phyloP scores from a whole-genome alignment of 139 green algal genomes.

The Closterium sp. region DNA sequence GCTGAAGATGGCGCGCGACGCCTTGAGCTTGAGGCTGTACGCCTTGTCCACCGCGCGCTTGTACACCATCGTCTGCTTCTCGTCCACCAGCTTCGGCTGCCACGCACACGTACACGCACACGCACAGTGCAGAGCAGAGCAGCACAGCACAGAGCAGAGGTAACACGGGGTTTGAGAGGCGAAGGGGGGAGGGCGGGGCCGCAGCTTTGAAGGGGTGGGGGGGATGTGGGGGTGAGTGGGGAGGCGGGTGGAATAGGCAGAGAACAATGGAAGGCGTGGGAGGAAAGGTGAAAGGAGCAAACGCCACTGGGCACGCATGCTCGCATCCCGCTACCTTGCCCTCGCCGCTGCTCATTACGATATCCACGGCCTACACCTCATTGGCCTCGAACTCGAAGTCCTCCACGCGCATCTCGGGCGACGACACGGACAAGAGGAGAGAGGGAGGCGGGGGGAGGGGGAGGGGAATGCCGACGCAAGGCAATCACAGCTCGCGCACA shows the following conservation, averaged over 20 bases:
- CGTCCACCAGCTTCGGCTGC: conserved; percentile 70
- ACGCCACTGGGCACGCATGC: conserved; percentile 97
- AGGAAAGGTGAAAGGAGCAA: too few species aligned
- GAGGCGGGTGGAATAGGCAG: neutral
- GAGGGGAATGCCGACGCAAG: conserved; percentile 16
- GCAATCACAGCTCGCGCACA: too few species aligned
- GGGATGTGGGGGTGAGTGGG: too few species aligned
- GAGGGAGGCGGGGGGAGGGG: neutral
- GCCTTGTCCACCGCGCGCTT: conserved; percentile 89
- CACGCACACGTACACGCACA: neutral
- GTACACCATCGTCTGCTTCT: conserved; percentile 97
- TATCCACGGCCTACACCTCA: conserved; percentile 94
- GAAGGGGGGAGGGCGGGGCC: too few species aligned
- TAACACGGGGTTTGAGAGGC: too few species aligned
- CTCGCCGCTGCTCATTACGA: conserved; percentile 87
- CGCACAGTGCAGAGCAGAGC: neutral
- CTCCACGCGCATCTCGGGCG: conserved; percentile 77
- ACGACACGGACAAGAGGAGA: conserved; percentile 76
- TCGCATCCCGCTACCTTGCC: conserved; percentile 80
- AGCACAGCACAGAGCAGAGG: too few species aligned
- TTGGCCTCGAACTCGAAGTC: conserved; percentile 93
- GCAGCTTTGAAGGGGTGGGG: too few species aligned
- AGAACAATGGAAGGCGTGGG: neutral
- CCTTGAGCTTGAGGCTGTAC: conserved; percentile 92
- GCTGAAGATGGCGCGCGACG: conserved; percentile 71